phyloP scores from a whole-genome alignment of 345 rosid species.

The Hibiscus syriacus region DNA sequence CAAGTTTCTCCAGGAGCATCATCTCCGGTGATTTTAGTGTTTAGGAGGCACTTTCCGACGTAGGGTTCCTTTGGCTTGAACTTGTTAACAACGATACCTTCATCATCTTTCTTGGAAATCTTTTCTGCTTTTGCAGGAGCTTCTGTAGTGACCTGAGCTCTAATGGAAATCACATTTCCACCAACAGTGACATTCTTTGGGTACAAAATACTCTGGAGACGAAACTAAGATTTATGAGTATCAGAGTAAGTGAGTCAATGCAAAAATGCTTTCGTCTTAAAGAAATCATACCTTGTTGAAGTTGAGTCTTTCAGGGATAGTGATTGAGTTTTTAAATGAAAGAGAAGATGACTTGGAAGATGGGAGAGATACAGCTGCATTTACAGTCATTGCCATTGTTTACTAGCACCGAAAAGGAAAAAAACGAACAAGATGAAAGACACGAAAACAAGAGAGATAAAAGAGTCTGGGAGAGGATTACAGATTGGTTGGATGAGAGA shows the following conservation, averaged over 20 bases:
- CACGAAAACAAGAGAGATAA: not conserved
- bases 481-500: slow-evolving; percentile 5
- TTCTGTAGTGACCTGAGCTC: slow-evolving; percentile 81
- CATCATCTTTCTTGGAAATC: slow-evolving; percentile 71
- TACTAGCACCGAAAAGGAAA: not conserved
- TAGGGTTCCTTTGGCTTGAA: slow-evolving; percentile 82
- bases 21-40: slow-evolving; percentile 93
- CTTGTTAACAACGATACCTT: slow-evolving; percentile 73
- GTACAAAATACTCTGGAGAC: slow-evolving; percentile 22
- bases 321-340: slow-evolving; percentile 40
- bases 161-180: slow-evolving; percentile 43
- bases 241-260: slow-evolving; percentile 4
- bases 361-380: slow-evolving; percentile 77
- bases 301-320: slow-evolving; percentile 58
- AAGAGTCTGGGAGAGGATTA: slow-evolving; percentile 8
- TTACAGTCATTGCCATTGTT: slow-evolving; percentile 65
- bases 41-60: slow-evolving; percentile 73
- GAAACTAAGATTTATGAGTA: not conserved
- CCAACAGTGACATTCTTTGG: slow-evolving; percentile 38
- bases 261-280: not conserved
- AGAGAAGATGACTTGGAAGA: slow-evolving; percentile 57
- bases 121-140: slow-evolving; percentile 67
- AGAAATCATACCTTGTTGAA: slow-evolving; percentile 46
- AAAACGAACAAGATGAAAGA: not conserved
- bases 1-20: slow-evolving; percentile 99